Evolutionary conservation across 2,329 filamentous ascomycete genomes (phyloP).

Genomic region (Aspergillus sp.): DNA sequence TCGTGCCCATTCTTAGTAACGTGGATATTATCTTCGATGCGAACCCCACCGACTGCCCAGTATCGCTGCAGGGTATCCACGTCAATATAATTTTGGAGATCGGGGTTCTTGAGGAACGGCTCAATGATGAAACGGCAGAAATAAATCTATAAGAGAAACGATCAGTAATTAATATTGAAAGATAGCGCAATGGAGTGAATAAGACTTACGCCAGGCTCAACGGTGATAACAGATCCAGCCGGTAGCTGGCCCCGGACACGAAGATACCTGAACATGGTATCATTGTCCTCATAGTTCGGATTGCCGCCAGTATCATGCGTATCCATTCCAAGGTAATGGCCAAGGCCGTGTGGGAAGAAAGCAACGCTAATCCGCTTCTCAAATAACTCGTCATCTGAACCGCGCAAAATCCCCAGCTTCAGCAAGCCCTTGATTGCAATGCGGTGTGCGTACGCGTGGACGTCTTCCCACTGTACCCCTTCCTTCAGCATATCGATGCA

Average conservation of each 20-base stretch:
- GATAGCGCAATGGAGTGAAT: constrained; percentile 16
- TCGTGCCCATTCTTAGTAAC: constrained; percentile 77
- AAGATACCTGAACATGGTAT: constrained; percentile 84
- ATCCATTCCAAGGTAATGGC: constrained; percentile 89
- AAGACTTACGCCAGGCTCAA: constrained; percentile 77
- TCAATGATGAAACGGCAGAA: constrained; percentile 88
- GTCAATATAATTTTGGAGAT: constrained; percentile 76
- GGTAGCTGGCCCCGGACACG: constrained; percentile 74
- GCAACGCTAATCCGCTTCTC: constrained; percentile 77
- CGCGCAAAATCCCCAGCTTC: constrained; percentile 68
- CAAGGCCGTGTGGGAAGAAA: constrained; percentile 89
- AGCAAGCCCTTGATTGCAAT: constrained; percentile 72
- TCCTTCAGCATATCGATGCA: constrained; percentile 70
- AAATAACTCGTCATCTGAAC: constrained; percentile 69
- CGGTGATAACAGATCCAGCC: constrained; percentile 81
- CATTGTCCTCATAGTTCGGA: constrained; percentile 73
- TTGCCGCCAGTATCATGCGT: constrained; percentile 85
- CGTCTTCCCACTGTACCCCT: constrained; percentile 67
- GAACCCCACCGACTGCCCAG: constrained; percentile 85
- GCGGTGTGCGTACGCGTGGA: constrained; percentile 71
- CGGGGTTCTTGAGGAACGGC: constrained; percentile 71
- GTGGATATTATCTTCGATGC: constrained; percentile 88
- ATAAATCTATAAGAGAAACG: constrained; percentile 60
- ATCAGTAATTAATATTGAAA: neutral
- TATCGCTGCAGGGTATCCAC: constrained; percentile 70